Evolutionary conservation across 129 eudicot genomes (phyloP).

Genomic region (Artemisia annua): DNA sequence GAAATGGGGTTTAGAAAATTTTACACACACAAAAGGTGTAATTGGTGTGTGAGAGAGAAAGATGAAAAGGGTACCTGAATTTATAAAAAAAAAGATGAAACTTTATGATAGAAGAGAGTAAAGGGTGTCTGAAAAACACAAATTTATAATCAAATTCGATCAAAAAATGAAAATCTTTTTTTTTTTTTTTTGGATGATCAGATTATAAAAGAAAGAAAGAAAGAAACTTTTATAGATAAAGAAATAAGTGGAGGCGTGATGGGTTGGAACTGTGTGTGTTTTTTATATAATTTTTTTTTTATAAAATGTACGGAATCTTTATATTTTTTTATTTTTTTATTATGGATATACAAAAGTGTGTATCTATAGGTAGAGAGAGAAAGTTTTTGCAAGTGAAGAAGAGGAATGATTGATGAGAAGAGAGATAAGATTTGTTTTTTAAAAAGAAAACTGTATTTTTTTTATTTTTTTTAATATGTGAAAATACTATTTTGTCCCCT

Average conservation of each 20-base stretch:
- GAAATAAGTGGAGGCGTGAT: slow-evolving; percentile 32
- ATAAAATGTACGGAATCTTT: slow-evolving; percentile 35
- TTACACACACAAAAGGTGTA: slow-evolving; percentile 22
- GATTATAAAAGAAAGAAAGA: slow-evolving; percentile 25
- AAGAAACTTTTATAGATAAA: slow-evolving; percentile 22
- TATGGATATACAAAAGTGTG: slow-evolving; percentile 3
- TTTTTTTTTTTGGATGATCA: slow-evolving; percentile 39
- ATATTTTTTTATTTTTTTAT: neutral
- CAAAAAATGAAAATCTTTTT: slow-evolving; percentile 22
- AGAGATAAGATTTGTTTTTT: slow-evolving; percentile 36
- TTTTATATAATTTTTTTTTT: neutral
- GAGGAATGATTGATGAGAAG: slow-evolving; percentile 40
- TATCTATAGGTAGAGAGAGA: slow-evolving; percentile 40
- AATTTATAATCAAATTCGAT: slow-evolving; percentile 23
- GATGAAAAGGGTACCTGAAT: slow-evolving; percentile 32
- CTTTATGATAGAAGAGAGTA: slow-evolving; percentile 32
- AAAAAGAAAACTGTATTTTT: slow-evolving; percentile 32
- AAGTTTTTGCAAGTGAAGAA: slow-evolving; percentile 34
- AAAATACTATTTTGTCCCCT: slow-evolving; percentile 16
- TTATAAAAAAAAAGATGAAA: slow-evolving; percentile 35
- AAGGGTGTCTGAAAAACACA: slow-evolving; percentile 6
- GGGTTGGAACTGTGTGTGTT: slow-evolving; percentile 28
- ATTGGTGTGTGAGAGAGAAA: slow-evolving; percentile 23
- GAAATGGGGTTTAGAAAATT: slow-evolving; percentile 30
- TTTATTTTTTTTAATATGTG: neutral